Conservation (phyloP, 2,329 filamentous ascomycete species). For the Clonostachys rosea region DNA sequence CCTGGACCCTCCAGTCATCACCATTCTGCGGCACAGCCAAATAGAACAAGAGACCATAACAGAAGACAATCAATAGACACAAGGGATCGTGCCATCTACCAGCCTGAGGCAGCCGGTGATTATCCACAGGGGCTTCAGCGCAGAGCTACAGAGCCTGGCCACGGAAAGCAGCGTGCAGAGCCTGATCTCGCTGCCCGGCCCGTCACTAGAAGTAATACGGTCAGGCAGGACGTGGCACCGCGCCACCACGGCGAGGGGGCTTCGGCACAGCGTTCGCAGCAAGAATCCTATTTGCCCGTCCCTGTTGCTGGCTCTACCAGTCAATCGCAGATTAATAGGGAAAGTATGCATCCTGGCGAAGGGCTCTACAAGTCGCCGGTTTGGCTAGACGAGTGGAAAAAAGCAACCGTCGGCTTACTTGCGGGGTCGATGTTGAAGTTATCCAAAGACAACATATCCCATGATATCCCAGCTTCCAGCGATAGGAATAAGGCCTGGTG, state of each 20-base stretch:
- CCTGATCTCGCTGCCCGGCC: too few relatives aligned
- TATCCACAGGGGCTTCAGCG: slow-evolving; percentile 2
- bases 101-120: slow-evolving; percentile 2
- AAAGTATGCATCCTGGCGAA: slow-evolving; percentile 39
- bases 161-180: background rate
- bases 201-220: too few relatives aligned
- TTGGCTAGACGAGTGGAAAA: slow-evolving; percentile 70
- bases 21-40: too few relatives aligned
- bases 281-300: too few relatives aligned
- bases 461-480: slow-evolving; percentile 8
- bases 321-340: slow-evolving; percentile 26
- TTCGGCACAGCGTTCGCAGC: too few relatives aligned
- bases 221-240: too few relatives aligned
- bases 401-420: slow-evolving; percentile 58
- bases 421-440: slow-evolving; percentile 57
- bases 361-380: slow-evolving; percentile 54
- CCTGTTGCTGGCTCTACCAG: too few relatives aligned
- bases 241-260: too few relatives aligned
- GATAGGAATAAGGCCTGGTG: slow-evolving; percentile 68
- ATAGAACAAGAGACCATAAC: too few relatives aligned
- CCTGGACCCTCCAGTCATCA: too few relatives aligned
- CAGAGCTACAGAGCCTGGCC: slow-evolving; percentile 2
- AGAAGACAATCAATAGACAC: too few relatives aligned
- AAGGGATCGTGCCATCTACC: too few relatives aligned
- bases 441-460: slow-evolving; percentile 25